Evolutionary conservation across 2,329 filamentous ascomycete species (phyloP), one percentile per base, ranked within the genome.

Genomic region (Apiospora sp.): DNA sequence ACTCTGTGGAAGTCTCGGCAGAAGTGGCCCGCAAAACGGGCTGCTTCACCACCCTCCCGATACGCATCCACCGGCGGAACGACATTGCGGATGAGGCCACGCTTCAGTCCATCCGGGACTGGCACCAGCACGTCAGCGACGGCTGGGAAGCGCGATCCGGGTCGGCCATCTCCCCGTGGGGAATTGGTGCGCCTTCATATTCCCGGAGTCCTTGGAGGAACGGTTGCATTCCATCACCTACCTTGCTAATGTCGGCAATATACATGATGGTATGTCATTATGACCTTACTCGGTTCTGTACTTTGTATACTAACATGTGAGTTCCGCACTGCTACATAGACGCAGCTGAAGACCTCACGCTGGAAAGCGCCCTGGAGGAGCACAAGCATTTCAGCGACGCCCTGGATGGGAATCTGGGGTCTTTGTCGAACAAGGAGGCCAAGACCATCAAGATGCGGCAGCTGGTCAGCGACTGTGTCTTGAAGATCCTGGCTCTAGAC

Each of bases 241-340:
- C 51, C 51, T 58, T 2, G n/a, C 27, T 6, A 30, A 58, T 4
- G 4, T 58, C 3, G 51, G 51, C 5, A 24, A 30, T 19, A 24
- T 24, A 24, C 51, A 58, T 58, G 51, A 58, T 58, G 51, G 51
- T 58, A 58, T 16, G 51, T 58, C n/a, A n/a, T n/a, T n/a, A n/a
- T n/a, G n/a, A n/a, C n/a, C n/a, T n/a, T n/a, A n/a, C n/a, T n/a
- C n/a, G n/a, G n/a, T n/a, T n/a, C n/a, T n/a, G n/a, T n/a, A n/a
- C n/a, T n/a, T n/a, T n/a, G n/a, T n/a, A n/a, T n/a, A n/a, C n/a
- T n/a, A n/a, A n/a, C n/a, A n/a, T n/a, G n/a, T n/a, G n/a, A n/a
- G n/a, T n/a, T n/a, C n/a, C n/a, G n/a, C n/a, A n/a, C n/a, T n/a
- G n/a, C n/a, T n/a, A n/a, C n/a, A n/a, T n/a, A 67, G 58, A 67